Base-by-base conservation (phyloP, 176 grass and related monocot genomes). In the Zoysia pacifica region DNA sequence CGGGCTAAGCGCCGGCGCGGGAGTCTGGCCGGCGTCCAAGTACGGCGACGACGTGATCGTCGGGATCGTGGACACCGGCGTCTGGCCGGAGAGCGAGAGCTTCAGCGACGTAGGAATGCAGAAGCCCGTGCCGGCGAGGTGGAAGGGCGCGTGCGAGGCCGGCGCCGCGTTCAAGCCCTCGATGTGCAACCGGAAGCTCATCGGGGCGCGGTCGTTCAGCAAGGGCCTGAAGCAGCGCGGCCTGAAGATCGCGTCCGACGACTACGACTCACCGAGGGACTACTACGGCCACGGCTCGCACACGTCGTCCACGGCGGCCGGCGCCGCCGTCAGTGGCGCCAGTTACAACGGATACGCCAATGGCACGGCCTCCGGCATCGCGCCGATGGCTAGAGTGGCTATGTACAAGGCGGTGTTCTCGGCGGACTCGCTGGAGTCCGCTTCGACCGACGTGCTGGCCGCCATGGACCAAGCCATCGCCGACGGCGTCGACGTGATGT, bases 281-380 rank as follows among this genome's bases (percentile, higher is more conserved):
- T 82, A 47, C 79, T 51, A 54, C 38, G 91, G 91, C 13, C 91
- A 93, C 67, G 91, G 91, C 4, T 86, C 91, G 9, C 91, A 93
- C 79, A 93, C 91, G 35, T 74, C 91, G 51, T 93, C 91, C 48
- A 93, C 88, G 28, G 91, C 91, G 28, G 88, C 88, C 8, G 91
- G 91, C 59, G 48, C 45, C 71, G 46, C 69, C 28, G 91, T 84
- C 9, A 13, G 5, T 0, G 75, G 56, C 3, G 75, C 71, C 5
- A 86, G 85, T 60, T 85, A 88, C 70, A 65, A 61, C 48, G 84
- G 88, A 10, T 90, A 93, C 75, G 91, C 91, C 7, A 72, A 78
- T 7, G 91, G 91, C 58, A 93, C 84, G 48, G 88, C 88, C 35
- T 82, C 56, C 2, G 88, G 91, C 5, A 47, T 93, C 41, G 85